phyloP scores from a whole-genome alignment of 257 asterid genomes.

The Linaria vulgaris region DNA sequence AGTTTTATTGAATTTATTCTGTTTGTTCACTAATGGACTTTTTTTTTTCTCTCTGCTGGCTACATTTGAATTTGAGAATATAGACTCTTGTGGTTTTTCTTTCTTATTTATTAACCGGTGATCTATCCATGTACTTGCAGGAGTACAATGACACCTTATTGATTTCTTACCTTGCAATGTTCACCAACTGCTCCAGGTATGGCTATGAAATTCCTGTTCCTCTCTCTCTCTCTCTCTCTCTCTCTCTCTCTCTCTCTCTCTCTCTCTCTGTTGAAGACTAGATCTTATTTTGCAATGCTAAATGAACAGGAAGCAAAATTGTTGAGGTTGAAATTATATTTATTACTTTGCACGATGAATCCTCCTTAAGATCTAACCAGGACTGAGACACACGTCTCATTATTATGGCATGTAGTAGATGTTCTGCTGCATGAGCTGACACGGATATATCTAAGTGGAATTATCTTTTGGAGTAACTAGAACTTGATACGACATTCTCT shows the following conservation, averaged over 20 bases:
- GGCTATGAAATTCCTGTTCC: slow-evolving; percentile 16
- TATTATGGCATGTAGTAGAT: slow-evolving; percentile 1
- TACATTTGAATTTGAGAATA: slow-evolving; percentile 6
- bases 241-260: slow-evolving; percentile 6
- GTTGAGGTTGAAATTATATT: not conserved
- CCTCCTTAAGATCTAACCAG: not conserved
- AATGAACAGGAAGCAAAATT: not conserved
- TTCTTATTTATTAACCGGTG: not conserved
- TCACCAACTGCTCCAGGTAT: slow-evolving; percentile 97
- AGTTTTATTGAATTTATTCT: slow-evolving; percentile 16
- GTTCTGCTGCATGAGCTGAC: not conserved
- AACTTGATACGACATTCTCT: not conserved
- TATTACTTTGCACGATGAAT: not conserved
- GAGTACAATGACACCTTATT: slow-evolving; percentile 84
- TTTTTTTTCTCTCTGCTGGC: slow-evolving; percentile 8
- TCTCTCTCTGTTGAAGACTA: not conserved
- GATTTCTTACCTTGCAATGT: slow-evolving; percentile 86
- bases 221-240: slow-evolving; percentile 15
- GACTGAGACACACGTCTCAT: not conserved
- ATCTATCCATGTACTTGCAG: slow-evolving; percentile 42
- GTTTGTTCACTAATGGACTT: not conserved
- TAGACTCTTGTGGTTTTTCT: not conserved
- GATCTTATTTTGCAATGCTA: slow-evolving; percentile 12
- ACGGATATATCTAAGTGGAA: slow-evolving; percentile 12
- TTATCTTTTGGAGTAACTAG: not conserved